These are phyloP conservation scores for Aspergillus luchuensis DNA, from an alignment of 2,329 filamentous ascomycete genomes.

Conservation along the genomic window DNA sequence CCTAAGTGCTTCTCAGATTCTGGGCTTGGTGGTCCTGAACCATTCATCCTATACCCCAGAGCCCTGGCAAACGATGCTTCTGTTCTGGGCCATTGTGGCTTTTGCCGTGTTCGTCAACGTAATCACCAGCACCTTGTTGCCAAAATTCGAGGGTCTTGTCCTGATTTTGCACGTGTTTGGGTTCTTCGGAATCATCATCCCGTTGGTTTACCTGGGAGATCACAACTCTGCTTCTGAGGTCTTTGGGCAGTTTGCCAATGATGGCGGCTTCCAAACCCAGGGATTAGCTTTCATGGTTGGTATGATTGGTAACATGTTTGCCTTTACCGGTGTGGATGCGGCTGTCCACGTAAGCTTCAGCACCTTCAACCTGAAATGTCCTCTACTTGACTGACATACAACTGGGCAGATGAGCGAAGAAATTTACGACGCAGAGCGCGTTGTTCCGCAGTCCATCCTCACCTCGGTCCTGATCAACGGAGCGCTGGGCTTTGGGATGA, in stretches of 20 bases:
- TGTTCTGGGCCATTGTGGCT: slow-evolving; percentile 5
- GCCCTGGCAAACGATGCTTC: neutral
- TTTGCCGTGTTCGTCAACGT: slow-evolving; percentile 6
- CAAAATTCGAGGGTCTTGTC: slow-evolving; percentile 2
- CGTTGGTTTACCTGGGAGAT: neutral
- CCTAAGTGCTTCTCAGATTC: slow-evolving; percentile 3
- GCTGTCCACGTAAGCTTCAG: neutral
- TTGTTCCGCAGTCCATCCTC: slow-evolving; percentile 6
- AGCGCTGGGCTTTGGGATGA: slow-evolving; percentile 1
- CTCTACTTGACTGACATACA: neutral
- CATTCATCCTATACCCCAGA: neutral
- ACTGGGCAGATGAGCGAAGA: slow-evolving; percentile 4
- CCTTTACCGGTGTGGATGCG: slow-evolving; percentile 1
- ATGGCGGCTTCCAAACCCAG: neutral
- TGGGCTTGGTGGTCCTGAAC: slow-evolving; percentile 3
- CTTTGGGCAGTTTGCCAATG: slow-evolving; percentile 1
- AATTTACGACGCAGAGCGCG: slow-evolving; percentile 3
- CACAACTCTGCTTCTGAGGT: slow-evolving; percentile 3
- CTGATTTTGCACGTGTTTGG: slow-evolving; percentile 2
- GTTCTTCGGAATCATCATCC: slow-evolving; percentile 6
- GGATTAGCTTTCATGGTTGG: slow-evolving; percentile 3
- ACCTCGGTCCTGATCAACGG: slow-evolving; percentile 7
- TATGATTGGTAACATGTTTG: slow-evolving; percentile 5
- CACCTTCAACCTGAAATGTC: rapidly evolving
- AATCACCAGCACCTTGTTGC: neutral